These are phyloP conservation scores for Dryadomyces quercus-mongolicae DNA, from an alignment of 2,329 filamentous ascomycete species.

Conservation along the genomic window DNA sequence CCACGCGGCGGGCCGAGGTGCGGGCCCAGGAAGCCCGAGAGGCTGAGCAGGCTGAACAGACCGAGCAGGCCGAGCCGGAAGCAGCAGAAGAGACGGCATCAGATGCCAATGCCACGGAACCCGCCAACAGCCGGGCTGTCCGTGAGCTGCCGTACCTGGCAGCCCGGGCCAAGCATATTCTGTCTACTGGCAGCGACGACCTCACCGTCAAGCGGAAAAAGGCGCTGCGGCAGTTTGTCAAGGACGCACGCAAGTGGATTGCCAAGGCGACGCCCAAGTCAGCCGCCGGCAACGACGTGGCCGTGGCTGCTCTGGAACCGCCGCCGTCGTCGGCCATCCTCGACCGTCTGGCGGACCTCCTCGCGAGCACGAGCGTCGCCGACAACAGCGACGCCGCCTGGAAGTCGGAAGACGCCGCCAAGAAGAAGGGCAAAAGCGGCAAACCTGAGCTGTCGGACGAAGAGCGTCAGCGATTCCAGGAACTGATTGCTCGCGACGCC, in stretches of 20 bases:
- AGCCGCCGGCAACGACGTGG: not conserved
- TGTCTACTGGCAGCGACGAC: conserved; percentile 15
- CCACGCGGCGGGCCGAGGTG: conserved; percentile 15
- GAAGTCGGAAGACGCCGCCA: not conserved
- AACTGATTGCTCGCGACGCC: conserved; percentile 48
- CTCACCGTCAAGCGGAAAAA: conserved; percentile 63
- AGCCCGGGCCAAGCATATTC: conserved; percentile 24
- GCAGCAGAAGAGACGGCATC: conserved; percentile 6
- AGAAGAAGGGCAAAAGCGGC: conserved; percentile 1
- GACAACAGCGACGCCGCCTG: not conserved
- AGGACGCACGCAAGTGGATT: conserved; percentile 51
- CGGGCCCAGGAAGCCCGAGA: conserved; percentile 16
- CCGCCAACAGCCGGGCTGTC: conserved; percentile 9
- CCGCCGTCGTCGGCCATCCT: conserved; percentile 35
- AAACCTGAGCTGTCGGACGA: conserved; percentile 26
- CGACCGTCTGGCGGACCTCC: conserved; percentile 39
- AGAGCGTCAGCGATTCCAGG: conserved; percentile 41
- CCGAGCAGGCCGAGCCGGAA: conserved; percentile 12
- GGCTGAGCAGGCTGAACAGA: conserved; percentile 12
- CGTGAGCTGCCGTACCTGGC: conserved; percentile 25
- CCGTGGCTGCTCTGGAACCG: not conserved
- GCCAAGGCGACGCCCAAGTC: conserved; percentile 28
- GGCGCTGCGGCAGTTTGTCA: conserved; percentile 60
- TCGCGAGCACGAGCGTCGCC: conserved; percentile 14
- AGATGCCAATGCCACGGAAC: not conserved